A percentile compares a stretch with the other conserved stretches of the same genome.
These are phyloP conservation scores for Bathelium albidoporum DNA, from an alignment of 495 filamentous ascomycete species.

Conservation along the genomic window DNA sequence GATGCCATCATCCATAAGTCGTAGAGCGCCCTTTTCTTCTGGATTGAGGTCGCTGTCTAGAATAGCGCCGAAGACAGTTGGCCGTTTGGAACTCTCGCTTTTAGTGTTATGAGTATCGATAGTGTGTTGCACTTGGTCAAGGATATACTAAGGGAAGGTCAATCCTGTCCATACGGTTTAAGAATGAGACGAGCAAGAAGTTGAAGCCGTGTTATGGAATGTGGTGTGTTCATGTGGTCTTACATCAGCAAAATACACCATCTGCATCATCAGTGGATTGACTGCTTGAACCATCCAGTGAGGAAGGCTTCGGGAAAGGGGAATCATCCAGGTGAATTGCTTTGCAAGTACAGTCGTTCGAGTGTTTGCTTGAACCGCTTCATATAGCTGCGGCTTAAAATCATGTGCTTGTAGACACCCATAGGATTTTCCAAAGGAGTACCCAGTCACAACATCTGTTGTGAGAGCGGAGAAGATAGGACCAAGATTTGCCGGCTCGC, in stretches of 20 bases:
- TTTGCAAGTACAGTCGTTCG: constrained; percentile 9
- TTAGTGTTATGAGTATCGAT: not conserved
- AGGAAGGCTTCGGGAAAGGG: not conserved
- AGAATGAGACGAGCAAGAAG: not conserved
- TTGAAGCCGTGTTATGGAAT: not conserved
- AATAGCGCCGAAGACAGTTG: constrained; percentile 13
- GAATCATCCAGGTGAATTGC: not conserved
- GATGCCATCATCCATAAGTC: constrained; percentile 18
- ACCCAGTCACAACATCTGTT: not conserved
- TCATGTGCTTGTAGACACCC: not conserved
- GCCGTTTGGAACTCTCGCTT: not conserved
- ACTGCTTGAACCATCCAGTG: not conserved
- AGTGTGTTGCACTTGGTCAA: not conserved
- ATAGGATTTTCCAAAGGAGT: not conserved
- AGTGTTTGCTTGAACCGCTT: not conserved
- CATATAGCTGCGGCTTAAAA: not conserved
- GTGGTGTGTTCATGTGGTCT: not conserved
- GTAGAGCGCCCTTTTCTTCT: constrained; percentile 25
- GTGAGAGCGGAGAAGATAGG: not conserved
- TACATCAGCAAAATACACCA: constrained; percentile 1
- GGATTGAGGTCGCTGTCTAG: constrained; percentile 8
- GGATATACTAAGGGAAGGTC: not conserved
- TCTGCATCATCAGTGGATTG: constrained; percentile 1
- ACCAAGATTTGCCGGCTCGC: not conserved
- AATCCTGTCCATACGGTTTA: not conserved